Conservation (phyloP, 495 filamentous ascomycete genomes). For the Aspergillus nidulans region DNA sequence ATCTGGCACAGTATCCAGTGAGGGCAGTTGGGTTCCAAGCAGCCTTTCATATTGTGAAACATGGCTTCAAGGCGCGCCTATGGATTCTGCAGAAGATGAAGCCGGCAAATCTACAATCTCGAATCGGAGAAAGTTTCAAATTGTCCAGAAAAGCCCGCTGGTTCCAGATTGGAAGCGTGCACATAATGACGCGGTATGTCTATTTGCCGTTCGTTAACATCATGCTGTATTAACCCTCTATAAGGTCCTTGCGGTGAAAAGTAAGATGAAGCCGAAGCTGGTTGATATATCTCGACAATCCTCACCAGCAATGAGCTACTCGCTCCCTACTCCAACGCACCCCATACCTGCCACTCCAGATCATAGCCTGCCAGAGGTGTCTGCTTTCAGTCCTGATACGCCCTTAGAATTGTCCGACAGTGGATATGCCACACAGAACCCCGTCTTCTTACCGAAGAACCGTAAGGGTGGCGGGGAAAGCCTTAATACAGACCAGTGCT, state of each 20-base stretch:
- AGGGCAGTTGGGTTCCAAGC: constrained; percentile 40
- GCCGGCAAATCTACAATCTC: constrained; percentile 25
- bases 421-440: constrained; percentile 33
- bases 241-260: constrained; percentile 40
- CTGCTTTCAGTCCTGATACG: constrained; percentile 45
- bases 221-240: constrained; percentile 6
- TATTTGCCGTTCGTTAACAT: constrained; percentile 14
- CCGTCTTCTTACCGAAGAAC: constrained; percentile 25
- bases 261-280: constrained; percentile 37
- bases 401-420: constrained; percentile 39
- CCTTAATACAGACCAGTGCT: constrained; percentile 29
- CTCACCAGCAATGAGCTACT: constrained; percentile 26
- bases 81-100: constrained; percentile 26
- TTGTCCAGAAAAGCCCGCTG: constrained; percentile 37
- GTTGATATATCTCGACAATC: constrained; percentile 44
- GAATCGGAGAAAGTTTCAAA: constrained; percentile 39
- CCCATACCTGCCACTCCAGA: constrained; percentile 35
- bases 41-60: constrained; percentile 41
- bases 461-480: constrained; percentile 26
- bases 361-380: constrained; percentile 38
- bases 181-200: constrained; percentile 23
- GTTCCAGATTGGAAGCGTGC: constrained; percentile 29
- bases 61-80: constrained; percentile 40
- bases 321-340: constrained; percentile 23
- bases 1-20: constrained; percentile 39